Base-by-base conservation (phyloP, 169 alveolate species). In the Blepharisma undulans region DNA sequence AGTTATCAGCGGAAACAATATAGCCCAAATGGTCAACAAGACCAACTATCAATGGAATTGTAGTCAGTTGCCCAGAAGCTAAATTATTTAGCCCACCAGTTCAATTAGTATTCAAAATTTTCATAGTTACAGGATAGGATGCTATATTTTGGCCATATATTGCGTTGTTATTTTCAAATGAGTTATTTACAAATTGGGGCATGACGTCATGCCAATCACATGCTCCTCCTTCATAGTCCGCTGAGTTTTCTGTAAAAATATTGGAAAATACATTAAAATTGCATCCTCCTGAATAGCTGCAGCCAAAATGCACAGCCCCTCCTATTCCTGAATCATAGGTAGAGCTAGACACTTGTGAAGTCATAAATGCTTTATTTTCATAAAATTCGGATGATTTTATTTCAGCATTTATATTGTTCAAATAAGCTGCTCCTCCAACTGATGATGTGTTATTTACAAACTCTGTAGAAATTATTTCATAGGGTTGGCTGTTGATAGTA, bases 131-230 rank as follows among this genome's bases (percentile, higher is more conserved):
- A 25, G 90, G 72, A 19, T 66, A 66, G n/a, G 84, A 66, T 8
- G 84, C 90, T n/a, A 86, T 25, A 72, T 86, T 72, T 3, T 25
- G 1, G 27, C 90, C 90, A 86, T 86, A 86, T 18, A 72, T 34
- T 19, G 90, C 90, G 5, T 18, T 71, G 22, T 86, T 86, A 34
- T 86, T 72, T 21, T 78, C 32, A 72, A 48, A 48, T 48, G 10
- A 48, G 14, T 48, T 48, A 48, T 48, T 48, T 48, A 48, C 66
- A 5, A 48, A 48, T 48, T 48, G 7, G 7, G 66, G 66, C 66
- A 48, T 48, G 10, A 48, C 66, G 12, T 48, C 66, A 48, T 10
- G 14, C 14, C 66, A 48, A 48, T 48, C 66, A 48, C 7, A 10
- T 48, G 66, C 66, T 48, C 66, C 66, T 5, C 66, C 66, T 48